Evolutionary conservation across 345 rosid genomes (phyloP), one percentile per base, ranked within the genome.

Genomic region (Draba incana): DNA sequence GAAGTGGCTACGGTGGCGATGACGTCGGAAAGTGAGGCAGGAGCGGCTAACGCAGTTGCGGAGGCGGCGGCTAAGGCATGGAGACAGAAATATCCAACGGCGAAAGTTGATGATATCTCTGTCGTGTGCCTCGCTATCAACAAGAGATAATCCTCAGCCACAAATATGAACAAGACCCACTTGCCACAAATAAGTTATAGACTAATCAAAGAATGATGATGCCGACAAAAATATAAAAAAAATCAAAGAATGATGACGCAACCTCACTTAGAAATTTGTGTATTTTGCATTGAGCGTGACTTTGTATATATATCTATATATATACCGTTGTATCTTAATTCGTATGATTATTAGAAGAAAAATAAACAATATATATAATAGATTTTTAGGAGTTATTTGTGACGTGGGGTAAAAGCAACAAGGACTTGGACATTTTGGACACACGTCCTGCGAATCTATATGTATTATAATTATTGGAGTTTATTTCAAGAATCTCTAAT

Each of bases 91-190:
- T 89, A 75, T 77, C 87, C 91, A 12, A 64, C 74, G 10, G 71
- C 81, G 1, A 92, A 78, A 62, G 69, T 92, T 10, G 95, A 92
- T 48, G 98, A 89, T 43, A 79, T 86, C 71, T 84, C 95, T 2
- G 89, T 48, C 15, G 81, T 80, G 27, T 89, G 96, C 70, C 88
- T 87, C 55, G 80, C 79, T 77, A 46, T 92, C 53, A 82, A 72
- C 33, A 70, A 79, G 54, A 44, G 10, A 6, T 8, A 2, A 2
- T 10, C 50, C 63, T 15, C 31, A 67, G 68, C 70, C 47, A 24
- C 46, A 25, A 28, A 45, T 53, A 61, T 68, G 62, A 62, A 45
- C 9, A 62, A 48, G 2, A 30, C 47, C 51, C 10, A 68, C 57
- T 68, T 75, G 58, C 3, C 8, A 16, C 24, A 49, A 24, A 14